Percentiles rank a stretch among this genome's conserved stretches.
phyloP scores from a whole-genome alignment of 2,329 filamentous ascomycete species.

The Fusarium sp. region DNA sequence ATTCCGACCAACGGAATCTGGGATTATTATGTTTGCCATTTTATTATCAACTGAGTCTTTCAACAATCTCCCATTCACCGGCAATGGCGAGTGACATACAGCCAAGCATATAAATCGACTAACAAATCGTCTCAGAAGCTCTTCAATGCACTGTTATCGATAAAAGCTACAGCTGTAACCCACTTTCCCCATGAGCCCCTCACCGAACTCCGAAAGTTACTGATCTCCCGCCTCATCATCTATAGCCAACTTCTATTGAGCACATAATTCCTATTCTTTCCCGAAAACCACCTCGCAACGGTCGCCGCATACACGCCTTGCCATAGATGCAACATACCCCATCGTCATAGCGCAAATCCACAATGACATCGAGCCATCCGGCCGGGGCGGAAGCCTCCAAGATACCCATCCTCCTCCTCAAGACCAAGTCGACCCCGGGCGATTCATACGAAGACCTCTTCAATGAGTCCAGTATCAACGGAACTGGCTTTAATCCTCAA shows the following conservation, averaged over 20 bases:
- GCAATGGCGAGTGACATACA: too few species aligned
- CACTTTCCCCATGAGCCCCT: conserved; percentile 36
- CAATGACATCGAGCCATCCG: conserved; percentile 25
- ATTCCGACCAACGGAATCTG: too few species aligned
- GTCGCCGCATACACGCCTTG: background rate
- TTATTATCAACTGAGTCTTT: background rate
- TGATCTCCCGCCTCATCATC: conserved; percentile 34
- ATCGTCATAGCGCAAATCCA: background rate
- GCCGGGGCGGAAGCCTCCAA: conserved; percentile 28
- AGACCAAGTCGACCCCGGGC: conserved; percentile 77
- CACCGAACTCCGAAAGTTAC: conserved; percentile 34
- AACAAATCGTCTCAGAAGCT: background rate
- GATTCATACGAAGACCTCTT: conserved; percentile 81
- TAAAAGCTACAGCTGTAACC: conserved; percentile 22
- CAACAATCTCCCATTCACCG: background rate
- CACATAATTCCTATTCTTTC: background rate
- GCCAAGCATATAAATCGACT: background rate
- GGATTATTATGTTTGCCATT: too few species aligned
- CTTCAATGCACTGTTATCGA: conserved; percentile 23
- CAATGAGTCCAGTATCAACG: conserved; percentile 51
- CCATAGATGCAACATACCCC: background rate
- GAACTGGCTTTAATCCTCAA: conserved; percentile 65
- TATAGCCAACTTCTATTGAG: conserved; percentile 9
- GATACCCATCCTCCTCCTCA: conserved; percentile 74
- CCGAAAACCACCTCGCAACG: background rate